Conservation (phyloP, 176 grass and related monocot genomes). For the Cenchrus purpureus region DNA sequence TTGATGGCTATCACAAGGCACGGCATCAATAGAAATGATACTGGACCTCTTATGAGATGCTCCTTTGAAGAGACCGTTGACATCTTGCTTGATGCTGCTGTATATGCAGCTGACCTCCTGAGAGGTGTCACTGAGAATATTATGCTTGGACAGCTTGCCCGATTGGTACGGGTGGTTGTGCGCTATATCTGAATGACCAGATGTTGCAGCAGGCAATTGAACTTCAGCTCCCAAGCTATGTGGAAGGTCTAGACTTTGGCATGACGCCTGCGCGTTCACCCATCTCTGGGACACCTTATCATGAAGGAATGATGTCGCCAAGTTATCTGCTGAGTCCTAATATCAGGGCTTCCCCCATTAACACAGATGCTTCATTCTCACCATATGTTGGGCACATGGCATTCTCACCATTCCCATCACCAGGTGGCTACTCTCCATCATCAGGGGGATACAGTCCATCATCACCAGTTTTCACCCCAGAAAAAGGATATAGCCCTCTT, state of each 20-base stretch:
- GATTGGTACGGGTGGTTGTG: conserved; percentile 81
- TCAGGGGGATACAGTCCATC: conserved; percentile 79
- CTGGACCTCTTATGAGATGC: conserved; percentile 92
- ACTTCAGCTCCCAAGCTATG: conserved; percentile 88
- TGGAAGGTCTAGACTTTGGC: conserved; percentile 75
- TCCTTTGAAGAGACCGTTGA: conserved; percentile 95
- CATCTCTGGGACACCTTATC: conserved; percentile 79
- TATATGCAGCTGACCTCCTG: conserved; percentile 83
- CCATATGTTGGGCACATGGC: conserved; percentile 93
- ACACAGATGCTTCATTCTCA: conserved; percentile 80
- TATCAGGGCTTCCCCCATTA: conserved; percentile 86
- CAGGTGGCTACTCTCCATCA: conserved; percentile 78
- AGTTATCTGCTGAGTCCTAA: conserved; percentile 92
- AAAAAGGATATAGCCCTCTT: conserved; percentile 59
- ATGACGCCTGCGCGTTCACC: conserved; percentile 83
- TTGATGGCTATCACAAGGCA: conserved; percentile 96
- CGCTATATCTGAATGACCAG: conserved; percentile 88
- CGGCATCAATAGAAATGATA: conserved; percentile 94
- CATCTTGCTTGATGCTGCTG: conserved; percentile 92
- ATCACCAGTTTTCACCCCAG: conserved; percentile 66
- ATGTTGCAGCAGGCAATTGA: conserved; percentile 99
- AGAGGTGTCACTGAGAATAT: conserved; percentile 98
- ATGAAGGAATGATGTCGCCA: conserved; percentile 98
- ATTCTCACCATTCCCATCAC: conserved; percentile 80
- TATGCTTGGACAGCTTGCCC: conserved; percentile 96